These are phyloP conservation scores for Backusella sp. DNA, from an alignment of 192 early-diverging fungal genomes.

Conservation along the genomic window DNA sequence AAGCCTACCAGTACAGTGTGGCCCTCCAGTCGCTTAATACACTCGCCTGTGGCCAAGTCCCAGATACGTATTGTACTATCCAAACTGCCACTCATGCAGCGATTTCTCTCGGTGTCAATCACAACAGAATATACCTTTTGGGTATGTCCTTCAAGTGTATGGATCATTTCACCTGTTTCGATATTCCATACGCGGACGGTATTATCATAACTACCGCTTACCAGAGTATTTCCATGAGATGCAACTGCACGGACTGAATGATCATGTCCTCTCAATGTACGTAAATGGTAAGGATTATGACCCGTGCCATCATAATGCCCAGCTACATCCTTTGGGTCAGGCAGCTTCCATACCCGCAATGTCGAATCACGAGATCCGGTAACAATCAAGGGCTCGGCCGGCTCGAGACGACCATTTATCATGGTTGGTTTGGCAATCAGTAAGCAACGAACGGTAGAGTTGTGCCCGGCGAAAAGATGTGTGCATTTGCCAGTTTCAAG, in stretches of 20 bases:
- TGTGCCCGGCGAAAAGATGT: slow-evolving; percentile 93
- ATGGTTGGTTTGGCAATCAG: slow-evolving; percentile 79
- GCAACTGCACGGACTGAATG: slow-evolving; percentile 94
- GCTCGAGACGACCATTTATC: slow-evolving; percentile 58
- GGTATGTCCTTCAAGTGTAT: slow-evolving; percentile 80
- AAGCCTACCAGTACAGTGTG: slow-evolving; percentile 95
- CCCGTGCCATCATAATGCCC: slow-evolving; percentile 15
- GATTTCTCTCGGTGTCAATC: slow-evolving; percentile 75
- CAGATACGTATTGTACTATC: slow-evolving; percentile 93
- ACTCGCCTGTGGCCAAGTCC: slow-evolving; percentile 82
- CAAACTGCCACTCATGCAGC: slow-evolving; percentile 92
- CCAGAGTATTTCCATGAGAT: slow-evolving; percentile 79
- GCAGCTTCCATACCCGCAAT: slow-evolving; percentile 89
- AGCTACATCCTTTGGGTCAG: slow-evolving; percentile 44
- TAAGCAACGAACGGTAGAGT: slow-evolving; percentile 92
- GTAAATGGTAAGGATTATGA: slow-evolving; percentile 79
- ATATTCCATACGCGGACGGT: slow-evolving; percentile 93
- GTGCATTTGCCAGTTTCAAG: slow-evolving; percentile 87
- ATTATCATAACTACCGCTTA: slow-evolving; percentile 91
- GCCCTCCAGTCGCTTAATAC: slow-evolving; percentile 78
- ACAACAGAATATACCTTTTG: slow-evolving; percentile 97
- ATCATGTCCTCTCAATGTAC: slow-evolving; percentile 82
- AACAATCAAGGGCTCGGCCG: slow-evolving; percentile 80
- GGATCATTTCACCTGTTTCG: slow-evolving; percentile 61
- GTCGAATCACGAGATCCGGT: slow-evolving; percentile 96